Conservation (phyloP, 2,329 filamentous ascomycete genomes). For the Monosporascus sp. region DNA sequence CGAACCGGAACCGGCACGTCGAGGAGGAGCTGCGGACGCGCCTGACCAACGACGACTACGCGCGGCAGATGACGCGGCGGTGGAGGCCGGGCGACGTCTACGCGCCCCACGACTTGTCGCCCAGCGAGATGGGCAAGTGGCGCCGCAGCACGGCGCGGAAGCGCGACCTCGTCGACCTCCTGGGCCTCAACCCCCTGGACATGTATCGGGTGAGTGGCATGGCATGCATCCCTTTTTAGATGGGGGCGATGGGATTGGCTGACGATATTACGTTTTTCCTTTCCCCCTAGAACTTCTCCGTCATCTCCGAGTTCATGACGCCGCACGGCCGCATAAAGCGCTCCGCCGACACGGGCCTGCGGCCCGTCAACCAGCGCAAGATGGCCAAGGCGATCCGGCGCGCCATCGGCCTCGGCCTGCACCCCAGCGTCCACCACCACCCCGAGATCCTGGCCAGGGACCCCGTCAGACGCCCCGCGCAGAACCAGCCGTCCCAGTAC, state of each 20-base stretch:
- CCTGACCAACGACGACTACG: slow-evolving; percentile 45
- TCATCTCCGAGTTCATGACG: slow-evolving; percentile 86
- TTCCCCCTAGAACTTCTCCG: slow-evolving; percentile 72
- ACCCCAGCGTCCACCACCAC: slow-evolving; percentile 86
- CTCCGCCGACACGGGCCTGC: slow-evolving; percentile 68
- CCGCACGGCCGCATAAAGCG: slow-evolving; percentile 80
- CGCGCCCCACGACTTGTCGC: slow-evolving; percentile 78
- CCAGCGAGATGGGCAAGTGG: slow-evolving; percentile 78
- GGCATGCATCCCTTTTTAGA: not conserved
- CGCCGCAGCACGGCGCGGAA: slow-evolving; percentile 48
- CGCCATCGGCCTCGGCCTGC: slow-evolving; percentile 81
- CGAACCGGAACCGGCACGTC: slow-evolving; percentile 25
- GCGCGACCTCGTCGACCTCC: slow-evolving; percentile 70
- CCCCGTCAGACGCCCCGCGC: slow-evolving; percentile 5
- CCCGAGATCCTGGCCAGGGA: slow-evolving; percentile 64
- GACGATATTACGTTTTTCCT: not conserved
- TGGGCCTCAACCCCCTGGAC: slow-evolving; percentile 74
- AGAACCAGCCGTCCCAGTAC: slow-evolving; percentile 12
- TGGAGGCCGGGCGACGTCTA: slow-evolving; percentile 83
- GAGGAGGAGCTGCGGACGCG: slow-evolving; percentile 33
- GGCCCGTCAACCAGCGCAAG: slow-evolving; percentile 85
- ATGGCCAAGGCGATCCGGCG: slow-evolving; percentile 89
- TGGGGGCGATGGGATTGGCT: too few relatives aligned
- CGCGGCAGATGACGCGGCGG: slow-evolving; percentile 60
- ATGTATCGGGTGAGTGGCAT: slow-evolving; percentile 70